A percentile compares a stretch with the other conserved stretches of the same genome.
These are phyloP conservation scores for Lachancea waltii DNA, from an alignment of 805 yeast genomes.

Conservation along the genomic window DNA sequence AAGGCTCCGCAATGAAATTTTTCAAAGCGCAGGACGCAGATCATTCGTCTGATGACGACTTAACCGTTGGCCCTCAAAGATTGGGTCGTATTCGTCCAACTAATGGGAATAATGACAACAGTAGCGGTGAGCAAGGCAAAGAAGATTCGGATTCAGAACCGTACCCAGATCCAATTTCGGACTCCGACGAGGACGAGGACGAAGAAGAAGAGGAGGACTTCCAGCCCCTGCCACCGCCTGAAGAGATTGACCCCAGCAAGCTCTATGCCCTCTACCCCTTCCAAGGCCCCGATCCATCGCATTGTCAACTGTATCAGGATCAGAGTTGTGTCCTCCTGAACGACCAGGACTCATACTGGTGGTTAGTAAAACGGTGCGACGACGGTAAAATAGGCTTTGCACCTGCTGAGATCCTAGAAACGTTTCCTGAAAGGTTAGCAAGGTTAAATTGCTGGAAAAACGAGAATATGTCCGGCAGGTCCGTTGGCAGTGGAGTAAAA, in stretches of 20 bases:
- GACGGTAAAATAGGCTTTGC: constrained; percentile 84
- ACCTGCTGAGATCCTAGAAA: constrained; percentile 92
- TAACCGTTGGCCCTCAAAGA: too few species aligned
- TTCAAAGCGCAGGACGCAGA: background rate
- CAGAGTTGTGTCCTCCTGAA: constrained; percentile 77
- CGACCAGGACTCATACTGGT: constrained; percentile 94
- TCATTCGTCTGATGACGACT: constrained; percentile 4
- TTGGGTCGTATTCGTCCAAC: too few species aligned
- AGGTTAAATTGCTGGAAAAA: constrained; percentile 88
- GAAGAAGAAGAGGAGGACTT: constrained; percentile 38
- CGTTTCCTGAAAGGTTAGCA: constrained; percentile 86
- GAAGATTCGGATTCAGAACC: background rate
- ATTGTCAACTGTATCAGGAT: constrained; percentile 70
- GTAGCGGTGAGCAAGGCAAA: background rate
- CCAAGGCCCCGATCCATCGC: constrained; percentile 88
- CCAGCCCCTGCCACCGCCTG: constrained; percentile 53
- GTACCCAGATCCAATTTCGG: background rate
- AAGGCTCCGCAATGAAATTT: background rate
- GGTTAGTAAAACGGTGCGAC: constrained; percentile 62
- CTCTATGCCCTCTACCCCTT: constrained; percentile 84
- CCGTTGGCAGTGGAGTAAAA: constrained; percentile 7
- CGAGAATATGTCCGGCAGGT: constrained; percentile 45
- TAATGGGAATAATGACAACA: too few species aligned
- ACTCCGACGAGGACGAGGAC: constrained; percentile 13
- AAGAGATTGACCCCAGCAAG: constrained; percentile 74